These are phyloP conservation scores for Diophrys appendiculata DNA, from an alignment of 73 alveolate species.

Conservation along the genomic window DNA sequence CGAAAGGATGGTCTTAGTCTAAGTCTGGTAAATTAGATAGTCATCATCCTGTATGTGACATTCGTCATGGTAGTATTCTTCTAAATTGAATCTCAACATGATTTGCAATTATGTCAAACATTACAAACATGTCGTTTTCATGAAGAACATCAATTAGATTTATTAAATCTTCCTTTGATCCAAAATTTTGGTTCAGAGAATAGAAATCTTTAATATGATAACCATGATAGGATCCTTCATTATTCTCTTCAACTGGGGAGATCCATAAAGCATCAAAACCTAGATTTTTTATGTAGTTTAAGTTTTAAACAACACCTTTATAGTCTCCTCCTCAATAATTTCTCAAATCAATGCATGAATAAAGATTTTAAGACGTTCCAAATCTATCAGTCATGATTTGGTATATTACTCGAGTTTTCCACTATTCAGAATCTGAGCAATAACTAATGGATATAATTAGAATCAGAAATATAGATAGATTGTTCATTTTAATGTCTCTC, in stretches of 20 bases:
- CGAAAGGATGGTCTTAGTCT: slow-evolving; percentile 79
- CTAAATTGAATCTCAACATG: slow-evolving; percentile 76
- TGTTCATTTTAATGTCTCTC: too few relatives aligned
- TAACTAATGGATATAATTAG: too few relatives aligned
- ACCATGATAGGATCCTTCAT: slow-evolving; percentile 63
- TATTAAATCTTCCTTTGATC: slow-evolving; percentile 53
- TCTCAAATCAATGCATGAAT: slow-evolving; percentile 31
- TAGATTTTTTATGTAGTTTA: slow-evolving; percentile 65
- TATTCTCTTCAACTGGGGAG: slow-evolving; percentile 59
- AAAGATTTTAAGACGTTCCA: slow-evolving; percentile 35
- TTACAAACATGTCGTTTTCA: slow-evolving; percentile 56
- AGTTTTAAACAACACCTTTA: slow-evolving; percentile 47
- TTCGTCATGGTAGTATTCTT: slow-evolving; percentile 80
- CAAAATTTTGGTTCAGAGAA: slow-evolving; percentile 56
- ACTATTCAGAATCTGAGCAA: too few relatives aligned
- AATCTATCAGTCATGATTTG: slow-evolving; percentile 62
- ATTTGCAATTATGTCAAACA: slow-evolving; percentile 72
- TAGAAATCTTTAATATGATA: slow-evolving; percentile 54
- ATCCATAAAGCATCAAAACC: slow-evolving; percentile 79
- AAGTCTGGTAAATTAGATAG: slow-evolving; percentile 90
- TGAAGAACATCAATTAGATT: slow-evolving; percentile 45
- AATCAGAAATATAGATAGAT: too few relatives aligned
- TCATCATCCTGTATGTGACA: slow-evolving; percentile 66
- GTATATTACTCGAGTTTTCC: slow-evolving; percentile 69
- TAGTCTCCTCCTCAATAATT: slow-evolving; percentile 71